Evolutionary conservation across 2,329 filamentous ascomycete genomes (phyloP), one percentile per base, ranked within the genome.

Genomic region (Passalora sequoiae): DNA sequence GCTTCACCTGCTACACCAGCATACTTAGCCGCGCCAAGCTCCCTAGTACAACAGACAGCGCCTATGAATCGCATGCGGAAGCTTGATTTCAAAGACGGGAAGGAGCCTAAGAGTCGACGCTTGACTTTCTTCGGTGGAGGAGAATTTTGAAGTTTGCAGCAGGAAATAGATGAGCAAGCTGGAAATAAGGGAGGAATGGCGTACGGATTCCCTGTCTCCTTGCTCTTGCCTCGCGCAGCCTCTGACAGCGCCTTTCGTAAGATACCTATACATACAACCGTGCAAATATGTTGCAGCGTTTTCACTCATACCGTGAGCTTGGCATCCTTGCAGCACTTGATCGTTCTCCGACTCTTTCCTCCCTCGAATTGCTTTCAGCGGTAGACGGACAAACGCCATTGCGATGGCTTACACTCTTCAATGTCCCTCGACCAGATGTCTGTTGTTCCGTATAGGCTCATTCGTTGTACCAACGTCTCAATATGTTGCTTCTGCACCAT

Each of bases 21-120:
- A 13, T 61, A 57, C 22, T 42, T 63, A 3, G 55, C 57, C 10
- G 57, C 50, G 6, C 57, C 60, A 24, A 48, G 55, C 12, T 43
- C 51, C 33, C 37, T 62, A 28, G 46, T 63, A 19, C 62, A 64
- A 48, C 59, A 60, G 50, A 65, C 62, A 31, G 61, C 60, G 40
- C 62, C 63, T 16, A 51, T 60, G 27, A 60, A 63, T 10, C 58
- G 57, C 20, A 49, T 63, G 13, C 50, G 50, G 40, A 63, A 60
- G 54, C 49, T 64, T 38, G 59, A 61, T 15, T 38, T 60, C 12
- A 54, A 48, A 15, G 50, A 47, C 9, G 33, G 45, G 25, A 56
- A 57, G 7, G 45, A 40, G 27, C 47, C 40, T 40, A 56, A 53
- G 44, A 54, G 51, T 22, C 53, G 63, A 39, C 50, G 62, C 19